Base-by-base conservation (phyloP, 1,284 basidiomycete species). In the Pseudozyma tsukubaensis region DNA sequence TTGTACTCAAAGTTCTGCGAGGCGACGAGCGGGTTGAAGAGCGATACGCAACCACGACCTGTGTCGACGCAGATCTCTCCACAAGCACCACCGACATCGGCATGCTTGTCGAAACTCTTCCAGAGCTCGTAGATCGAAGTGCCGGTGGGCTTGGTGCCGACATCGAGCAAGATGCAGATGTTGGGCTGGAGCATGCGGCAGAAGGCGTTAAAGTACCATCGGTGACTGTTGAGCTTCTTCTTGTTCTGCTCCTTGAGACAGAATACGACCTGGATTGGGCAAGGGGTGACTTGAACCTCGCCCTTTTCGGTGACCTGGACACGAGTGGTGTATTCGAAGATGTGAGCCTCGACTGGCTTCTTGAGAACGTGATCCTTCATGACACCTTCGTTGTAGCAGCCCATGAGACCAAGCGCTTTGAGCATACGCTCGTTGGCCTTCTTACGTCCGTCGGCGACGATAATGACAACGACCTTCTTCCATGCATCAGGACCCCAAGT, bases 41-140 rank as follows among this genome's bases (percentile, higher is more conserved):
- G 63, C 18, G 51, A 55, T 6, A 50, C 36, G 53, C 78, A 74
- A 76, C 88, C 92, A 84, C 90, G 91, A 43, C 93, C 94, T 85
- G 94, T 94, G 68, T 94, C 87, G 8, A 94, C 93, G 36, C 95
- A 93, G 60, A 97, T 96, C 65, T 97, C 94, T 16, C 94, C 94
- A 82, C 94, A 97, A 7, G 96, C 95, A 21, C 96, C 95, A 0
- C 94, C 95, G 32, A 97, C 93, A 73, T 95, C 94, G 18, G 91
- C 92, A 85, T 97, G 94, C 86, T 94, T 92, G 83, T 97, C 94
- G 75, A 98, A 97, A 7, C 93, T 91, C 86, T 97, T 97, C 95
- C 95, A 97, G 12, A 98, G 87, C 80, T 96, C 92, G 85, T 97
- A 98, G 81, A 97, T 95, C 42, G 72, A 70, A 9, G 66, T 74